These are phyloP conservation scores for Lobosporangium transversale DNA, from an alignment of 192 early-diverging fungal genomes.

Conservation along the genomic window DNA sequence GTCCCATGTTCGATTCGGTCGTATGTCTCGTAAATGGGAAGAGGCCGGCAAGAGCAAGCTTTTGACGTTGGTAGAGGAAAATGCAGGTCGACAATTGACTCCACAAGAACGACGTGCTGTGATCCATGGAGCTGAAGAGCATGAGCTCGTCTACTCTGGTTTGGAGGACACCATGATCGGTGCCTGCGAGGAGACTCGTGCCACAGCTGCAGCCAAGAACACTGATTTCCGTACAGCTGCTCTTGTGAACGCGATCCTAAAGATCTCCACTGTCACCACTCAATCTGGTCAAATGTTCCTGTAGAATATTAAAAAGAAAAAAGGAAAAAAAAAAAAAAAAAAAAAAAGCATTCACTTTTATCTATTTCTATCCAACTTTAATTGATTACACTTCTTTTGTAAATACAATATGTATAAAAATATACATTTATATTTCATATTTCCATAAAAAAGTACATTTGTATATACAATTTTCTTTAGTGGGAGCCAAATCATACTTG, in stretches of 20 bases:
- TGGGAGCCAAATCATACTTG: background rate
- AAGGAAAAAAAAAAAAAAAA: background rate
- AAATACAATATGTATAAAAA: no score
- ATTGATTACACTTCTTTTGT: background rate
- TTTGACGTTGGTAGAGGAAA: conserved; percentile 75
- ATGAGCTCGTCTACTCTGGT: conserved; percentile 86
- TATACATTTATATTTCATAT: no score
- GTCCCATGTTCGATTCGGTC: conserved; percentile 85
- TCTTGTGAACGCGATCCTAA: conserved; percentile 81
- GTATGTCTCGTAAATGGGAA: conserved; percentile 88
- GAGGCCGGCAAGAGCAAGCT: conserved; percentile 78
- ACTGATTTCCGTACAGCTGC: conserved; percentile 85
- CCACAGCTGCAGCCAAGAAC: conserved; percentile 69
- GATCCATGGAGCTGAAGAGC: conserved; percentile 85
- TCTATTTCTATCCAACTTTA: background rate
- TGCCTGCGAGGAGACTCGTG: conserved; percentile 78
- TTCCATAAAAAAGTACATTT: background rate
- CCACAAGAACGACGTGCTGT: conserved; percentile 78
- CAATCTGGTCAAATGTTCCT: conserved; percentile 84
- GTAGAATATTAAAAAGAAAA: conserved; percentile 10
- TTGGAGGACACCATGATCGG: conserved; percentile 89
- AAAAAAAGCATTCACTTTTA: background rate
- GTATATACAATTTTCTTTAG: background rate
- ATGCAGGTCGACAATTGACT: conserved; percentile 77
- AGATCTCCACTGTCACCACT: conserved; percentile 78